These are phyloP conservation scores for Nitzschia sp. DNA, from an alignment of 108 stramenopile species.

Conservation along the genomic window DNA sequence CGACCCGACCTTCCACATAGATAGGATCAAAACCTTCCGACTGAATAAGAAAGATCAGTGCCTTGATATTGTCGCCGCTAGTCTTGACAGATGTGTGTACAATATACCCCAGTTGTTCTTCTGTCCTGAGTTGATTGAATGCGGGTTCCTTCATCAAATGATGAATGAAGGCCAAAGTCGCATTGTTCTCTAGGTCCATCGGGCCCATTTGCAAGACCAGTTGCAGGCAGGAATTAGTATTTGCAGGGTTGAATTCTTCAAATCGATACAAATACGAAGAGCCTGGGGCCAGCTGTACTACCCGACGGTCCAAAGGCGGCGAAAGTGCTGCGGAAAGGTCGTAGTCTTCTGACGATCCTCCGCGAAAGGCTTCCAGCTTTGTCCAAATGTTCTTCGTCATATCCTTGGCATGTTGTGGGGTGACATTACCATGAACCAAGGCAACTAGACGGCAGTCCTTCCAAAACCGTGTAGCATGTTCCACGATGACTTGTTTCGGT, in stretches of 20 bases:
- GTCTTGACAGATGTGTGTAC: constrained; percentile 68
- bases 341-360: background rate
- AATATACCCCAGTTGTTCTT: constrained; percentile 90
- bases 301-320: constrained; percentile 29
- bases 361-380: background rate
- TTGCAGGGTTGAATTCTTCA: constrained; percentile 43
- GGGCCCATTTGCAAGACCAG: constrained; percentile 47
- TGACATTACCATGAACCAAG: constrained; percentile 76
- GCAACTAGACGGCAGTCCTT: constrained; percentile 44
- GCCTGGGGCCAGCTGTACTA: constrained; percentile 48
- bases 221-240: constrained; percentile 46
- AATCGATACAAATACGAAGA: constrained; percentile 41
- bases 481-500: constrained; percentile 32
- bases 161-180: constrained; percentile 56
- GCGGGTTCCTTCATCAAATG: constrained; percentile 81
- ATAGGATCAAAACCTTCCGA: constrained; percentile 50
- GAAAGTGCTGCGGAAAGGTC: background rate
- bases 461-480: constrained; percentile 45
- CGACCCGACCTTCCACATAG: constrained; percentile 48
- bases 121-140: constrained; percentile 85
- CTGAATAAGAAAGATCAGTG: constrained; percentile 58
- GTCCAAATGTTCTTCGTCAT: constrained; percentile 34
- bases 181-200: constrained; percentile 33
- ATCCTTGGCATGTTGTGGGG: constrained; percentile 48
- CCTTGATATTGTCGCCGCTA: constrained; percentile 61